Evolutionary conservation across 2,329 filamentous ascomycete genomes (phyloP), one percentile per base, ranked within the genome.

Genomic region (Talaromyces sp.): DNA sequence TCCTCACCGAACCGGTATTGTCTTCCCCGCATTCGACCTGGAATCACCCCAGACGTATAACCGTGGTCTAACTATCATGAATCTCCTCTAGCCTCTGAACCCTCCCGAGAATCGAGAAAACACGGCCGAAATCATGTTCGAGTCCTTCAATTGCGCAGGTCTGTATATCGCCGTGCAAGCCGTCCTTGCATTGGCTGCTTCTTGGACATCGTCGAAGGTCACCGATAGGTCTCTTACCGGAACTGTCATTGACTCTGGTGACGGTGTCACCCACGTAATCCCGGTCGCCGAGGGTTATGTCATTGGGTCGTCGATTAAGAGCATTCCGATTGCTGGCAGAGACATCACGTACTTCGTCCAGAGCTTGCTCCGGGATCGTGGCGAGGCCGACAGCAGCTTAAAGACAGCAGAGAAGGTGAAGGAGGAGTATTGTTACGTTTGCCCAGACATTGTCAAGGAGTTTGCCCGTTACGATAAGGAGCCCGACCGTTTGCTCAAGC

Each of bases 331-430:
- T 70, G 94, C 94, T 58, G 94, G 94, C 71, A 90, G 94, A 77
- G 95, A 99, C 74, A 96, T 99, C 69, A 99, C 94, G 70, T 97
- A 97, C 78, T 99, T 99, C 72, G 93, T 99, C 57, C 94, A 99
- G 78, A 96, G 90, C 64, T 84, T 99, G 62, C 87, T 99, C 56
- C 89, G 94, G 79, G 94, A 99, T 77, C 90, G 94, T 68, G 93
- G 93, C 68, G 94, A 99, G 82, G 88, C 94, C 24, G 94, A 99
- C 74, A 97, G 92, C 72, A 96, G 92, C 60, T 83, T 99, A 66
- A 97, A 97, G 83, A 97, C 93, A 8, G 94, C 94, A 1, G 94
- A 97, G 77, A 90, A 92, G 74, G 96, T 99, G 77, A 99, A 99
- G 82, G 94, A 99, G 77, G 91, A 97, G 74, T 93, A 95, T 81